Percentiles rank a stretch among this genome's conserved stretches.
Conservation (phyloP, 768 basidiomycete species). For the Tephrocybe sp. region DNA sequence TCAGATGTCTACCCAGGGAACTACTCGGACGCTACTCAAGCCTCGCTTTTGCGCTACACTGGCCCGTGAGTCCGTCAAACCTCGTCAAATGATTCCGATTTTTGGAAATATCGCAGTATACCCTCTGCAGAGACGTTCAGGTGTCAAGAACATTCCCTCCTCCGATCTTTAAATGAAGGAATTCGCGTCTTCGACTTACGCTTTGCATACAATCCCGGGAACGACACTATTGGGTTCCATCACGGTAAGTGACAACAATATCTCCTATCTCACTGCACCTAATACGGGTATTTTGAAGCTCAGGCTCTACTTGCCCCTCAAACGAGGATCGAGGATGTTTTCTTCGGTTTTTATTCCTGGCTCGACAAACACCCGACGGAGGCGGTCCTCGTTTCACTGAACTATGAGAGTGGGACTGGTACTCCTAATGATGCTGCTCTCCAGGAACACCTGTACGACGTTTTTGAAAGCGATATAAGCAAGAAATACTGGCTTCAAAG, state of each 20-base stretch:
- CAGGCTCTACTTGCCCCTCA: constrained; percentile 42
- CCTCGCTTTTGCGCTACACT: constrained; percentile 41
- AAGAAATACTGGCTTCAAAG: constrained; percentile 48
- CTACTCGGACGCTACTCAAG: constrained; percentile 42
- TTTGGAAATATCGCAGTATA: constrained; percentile 22
- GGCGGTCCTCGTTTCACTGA: constrained; percentile 49
- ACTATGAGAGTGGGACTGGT: constrained; percentile 46
- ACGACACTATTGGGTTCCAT: constrained; percentile 49
- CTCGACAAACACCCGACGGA: constrained; percentile 52
- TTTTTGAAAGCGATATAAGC: constrained; percentile 36
- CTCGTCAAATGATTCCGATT: too few species aligned
- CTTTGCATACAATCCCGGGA: constrained; percentile 49
- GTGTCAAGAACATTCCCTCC: constrained; percentile 46
- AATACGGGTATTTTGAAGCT: constrained; percentile 21
- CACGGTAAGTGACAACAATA: constrained; percentile 35
- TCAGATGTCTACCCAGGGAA: constrained; percentile 33
- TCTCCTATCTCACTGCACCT: neutral
- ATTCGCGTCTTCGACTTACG: constrained; percentile 53
- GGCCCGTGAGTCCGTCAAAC: constrained; percentile 33
- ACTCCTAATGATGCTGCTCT: constrained; percentile 43
- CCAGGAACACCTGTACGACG: constrained; percentile 40
- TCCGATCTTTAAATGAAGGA: constrained; percentile 47
- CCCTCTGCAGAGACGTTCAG: constrained; percentile 33
- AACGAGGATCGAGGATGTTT: constrained; percentile 48
- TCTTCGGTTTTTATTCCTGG: constrained; percentile 53